Base-by-base conservation (phyloP, 2,329 filamentous ascomycete genomes). In the Chrysosphaeria jannelii region DNA sequence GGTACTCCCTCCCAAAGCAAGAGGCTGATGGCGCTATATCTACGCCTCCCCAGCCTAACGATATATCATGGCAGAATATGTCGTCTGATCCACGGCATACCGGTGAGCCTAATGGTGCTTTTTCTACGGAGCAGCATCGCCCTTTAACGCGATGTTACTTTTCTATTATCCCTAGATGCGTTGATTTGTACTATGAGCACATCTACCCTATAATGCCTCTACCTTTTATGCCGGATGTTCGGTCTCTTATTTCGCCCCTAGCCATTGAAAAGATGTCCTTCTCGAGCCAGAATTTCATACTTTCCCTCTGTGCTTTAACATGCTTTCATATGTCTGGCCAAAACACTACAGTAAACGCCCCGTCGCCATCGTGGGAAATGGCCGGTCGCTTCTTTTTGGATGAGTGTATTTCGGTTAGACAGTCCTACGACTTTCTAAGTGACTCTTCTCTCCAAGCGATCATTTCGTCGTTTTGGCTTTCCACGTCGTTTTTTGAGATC, bases 181-280 rank as follows among this genome's bases (percentile, higher is more conserved):
- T 65, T 27, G 57, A 65, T 21, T 57, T 58, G 30, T 67, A 58
- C 41, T 59, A 63, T 39, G 44, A 50, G 32, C 50, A 63, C 35
- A 50, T 66, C 25, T 66, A 66, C 31, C 57, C 59, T n/a, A 59
- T 59, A 24, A 59, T 63, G 45, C 61, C 61, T 1, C 48, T 66
- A 4, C 39, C 66, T 6, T 53, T 63, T 25, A 57, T 58, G 35
- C 54, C 61, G 21, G 46, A 46, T 6, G 44, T 61, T 21, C 45
- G 51, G 21, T 46, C 45, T 31, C 55, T 57, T 36, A 53, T 41
- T 35, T 42, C 30, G 40, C 35, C 38, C 14, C 35, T 36, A 20
- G 37, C 36, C 11, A 45, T 48, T 20, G 16, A 7, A 7, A 18
- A 18, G 16, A 37, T 47, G 28, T 34, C 40, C 14, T 37, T 36